Base-by-base conservation (phyloP, 2,329 filamentous ascomycete genomes). In the Colletotrichum lentis region DNA sequence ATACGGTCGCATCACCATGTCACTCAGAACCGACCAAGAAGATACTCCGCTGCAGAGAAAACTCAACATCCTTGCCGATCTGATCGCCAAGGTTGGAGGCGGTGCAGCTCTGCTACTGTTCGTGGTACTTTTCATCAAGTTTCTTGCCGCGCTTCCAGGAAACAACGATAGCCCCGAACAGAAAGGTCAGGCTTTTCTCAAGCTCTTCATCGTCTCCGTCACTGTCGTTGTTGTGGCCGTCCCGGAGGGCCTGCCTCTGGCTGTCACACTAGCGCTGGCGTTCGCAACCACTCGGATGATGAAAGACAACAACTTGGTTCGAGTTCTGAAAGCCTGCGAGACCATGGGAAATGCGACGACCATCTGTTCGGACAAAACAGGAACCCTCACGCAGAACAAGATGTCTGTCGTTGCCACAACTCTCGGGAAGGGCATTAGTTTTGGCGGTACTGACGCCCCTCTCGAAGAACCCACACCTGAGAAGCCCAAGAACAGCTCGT, bases 41-140 rank as follows among this genome's bases (percentile, higher is more conserved):
- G 76, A 82, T 14, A 87, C 85, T 0, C 84, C 85, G 0, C 76
- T 87, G 22, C 85, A 87, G 74, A 81, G 81, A 72, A 87, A 86
- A 73, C 79, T 87, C 3, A 82, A 83, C 61, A 73, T 75, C 46
- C 78, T 87, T 24, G 84, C 85, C 27, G 80, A 85, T 60, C 67
- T 54, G 43, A 71, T 71, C 31, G 70, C 70, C 18, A 71, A 71
- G 47, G 46, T 67, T 10, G 67, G 85, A 18, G 88, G 90, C 72
- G 87, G 86, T 69, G 89, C 92, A 54, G 92, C 91, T 62, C 79
- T 92, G 18, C 78, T 94, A 11, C 83, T 95, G n/a, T 95, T 95
- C 74, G 81, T 93, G 57, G 90, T 94, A 7, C 81, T 94, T 8
- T 88, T 94, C 73, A 93, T 94, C 82, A 91, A 92, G 73, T 95